Evolutionary conservation across 2,329 filamentous ascomycete species (phyloP).

Genomic region (Fusarium verrucosum): DNA sequence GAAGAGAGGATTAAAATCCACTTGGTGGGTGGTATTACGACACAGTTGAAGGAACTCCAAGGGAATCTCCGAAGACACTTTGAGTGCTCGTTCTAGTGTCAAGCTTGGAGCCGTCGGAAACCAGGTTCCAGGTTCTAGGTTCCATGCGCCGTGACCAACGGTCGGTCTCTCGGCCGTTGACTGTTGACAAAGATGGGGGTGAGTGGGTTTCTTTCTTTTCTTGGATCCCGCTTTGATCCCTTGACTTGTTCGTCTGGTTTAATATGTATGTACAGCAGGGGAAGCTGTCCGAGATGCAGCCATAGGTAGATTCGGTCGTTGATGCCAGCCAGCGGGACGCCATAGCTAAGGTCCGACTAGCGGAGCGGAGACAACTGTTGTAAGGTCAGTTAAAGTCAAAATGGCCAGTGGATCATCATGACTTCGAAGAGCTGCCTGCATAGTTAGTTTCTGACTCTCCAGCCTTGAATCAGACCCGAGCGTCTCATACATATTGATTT

Average conservation of each 20-base stretch:
- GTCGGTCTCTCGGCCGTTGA: slow-evolving; percentile 35
- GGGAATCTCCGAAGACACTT: background rate
- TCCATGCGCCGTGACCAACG: slow-evolving; percentile 27
- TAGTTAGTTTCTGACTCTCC: slow-evolving; percentile 25
- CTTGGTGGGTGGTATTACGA: background rate
- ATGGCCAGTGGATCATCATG: slow-evolving; percentile 39
- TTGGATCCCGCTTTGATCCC: slow-evolving; percentile 27
- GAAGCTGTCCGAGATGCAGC: slow-evolving; percentile 39
- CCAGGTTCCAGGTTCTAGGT: slow-evolving; percentile 20
- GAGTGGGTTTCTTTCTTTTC: slow-evolving; percentile 6
- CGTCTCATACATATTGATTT: slow-evolving; percentile 1
- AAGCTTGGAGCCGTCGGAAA: slow-evolving; percentile 4
- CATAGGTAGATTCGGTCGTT: slow-evolving; percentile 31
- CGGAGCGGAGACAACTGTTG: slow-evolving; percentile 31
- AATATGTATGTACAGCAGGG: too few species aligned
- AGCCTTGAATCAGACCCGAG: slow-evolving; percentile 17
- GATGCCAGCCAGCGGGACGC: slow-evolving; percentile 33
- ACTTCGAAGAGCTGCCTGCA: slow-evolving; percentile 29
- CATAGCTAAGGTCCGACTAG: slow-evolving; percentile 31
- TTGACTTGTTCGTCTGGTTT: slow-evolving; percentile 10
- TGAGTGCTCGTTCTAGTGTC: background rate
- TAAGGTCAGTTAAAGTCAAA: slow-evolving; percentile 22
- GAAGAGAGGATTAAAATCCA: background rate
- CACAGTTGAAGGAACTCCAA: background rate
- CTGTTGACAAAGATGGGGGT: slow-evolving; percentile 2